Evolutionary conservation across 2,329 filamentous ascomycete genomes (phyloP), one percentile per base, ranked within the genome.

Genomic region (Talaromyces atroroseus): DNA sequence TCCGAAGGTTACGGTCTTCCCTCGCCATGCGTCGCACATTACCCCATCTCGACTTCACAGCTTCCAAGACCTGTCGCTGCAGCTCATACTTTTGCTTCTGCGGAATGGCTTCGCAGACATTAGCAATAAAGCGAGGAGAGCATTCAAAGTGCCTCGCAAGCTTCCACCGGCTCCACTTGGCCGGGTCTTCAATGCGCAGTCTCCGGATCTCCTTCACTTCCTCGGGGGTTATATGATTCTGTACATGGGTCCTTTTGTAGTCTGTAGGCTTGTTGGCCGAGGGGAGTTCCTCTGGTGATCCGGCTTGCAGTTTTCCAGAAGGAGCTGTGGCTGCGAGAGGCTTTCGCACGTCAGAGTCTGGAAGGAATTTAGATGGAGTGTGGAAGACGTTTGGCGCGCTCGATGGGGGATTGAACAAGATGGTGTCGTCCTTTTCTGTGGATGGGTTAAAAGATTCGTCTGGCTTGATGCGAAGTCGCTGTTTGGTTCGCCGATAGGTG

Each of bases 331-430:
- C 32, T 29, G 52, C 24, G 29, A 83, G 68, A 44, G 68, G 64
- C 60, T 77, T 72, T 56, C 84, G 77, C 21, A 76, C 74, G 70
- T 88, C 85, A 60, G 77, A 74, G 54, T 75, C 67, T 5, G 85
- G 85, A 7, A 88, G 76, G 67, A 88, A 88, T 61, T 85, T 84
- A 26, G 77, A 71, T 1, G 85, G 85, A 1, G 85, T 88, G 66
- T 85, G 81, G 65, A 83, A 84, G 23, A 83, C 79, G 59, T 78
- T 83, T 7, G 85, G 84, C 6, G 81, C 79, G 26, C 82, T 81
- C 6, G 83, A 82, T 0, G 85, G 85, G 36, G 85, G 85, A 63
- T 87, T 87, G 77, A 83, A 83, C 67, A 87, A 78, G 66, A 85
- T 83, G 64, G 82, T 78, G 57, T 82, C 78, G 59, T 73, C 71